Evolutionary conservation across 2,329 filamentous ascomycete genomes (phyloP), one percentile per base, ranked within the genome.

Genomic region (Aspergillus neotritici): DNA sequence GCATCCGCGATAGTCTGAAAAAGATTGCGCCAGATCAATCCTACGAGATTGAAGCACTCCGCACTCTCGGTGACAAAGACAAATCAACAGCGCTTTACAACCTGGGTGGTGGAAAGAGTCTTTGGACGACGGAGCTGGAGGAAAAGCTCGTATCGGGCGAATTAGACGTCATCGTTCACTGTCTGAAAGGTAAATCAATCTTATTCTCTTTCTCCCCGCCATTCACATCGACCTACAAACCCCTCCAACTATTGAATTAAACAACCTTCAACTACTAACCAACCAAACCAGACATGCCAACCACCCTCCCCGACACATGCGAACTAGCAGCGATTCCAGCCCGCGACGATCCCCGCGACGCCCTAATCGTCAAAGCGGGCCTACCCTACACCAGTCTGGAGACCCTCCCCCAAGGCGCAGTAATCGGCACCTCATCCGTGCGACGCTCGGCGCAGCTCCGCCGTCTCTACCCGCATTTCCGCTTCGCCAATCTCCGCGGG

Each of bases 91-190:
- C 88, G 4, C 77, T 95, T 45, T 87, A 91, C 66, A 84, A 86
- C 57, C 83, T 94, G n/a, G n/a, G n/a, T 64, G 47, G 39, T 4
- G 47, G 34, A 3, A 49, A 49, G 43, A 47, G 17, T 16, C 30
- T 49, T 5, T 96, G 90, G 90, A 95, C 90, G 5, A 80, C 85
- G 50, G 89, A 95, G 70, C 74, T 96, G 36, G 90, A 96, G 68
- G 83, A 80, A 7, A 75, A 80, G 59, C 75, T 94, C 31, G 69
- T 79, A 35, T 74, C 78, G 30, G 74, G 77, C 44, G 74, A 84
- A 53, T 64, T 94, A 49, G 86, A 94, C 68, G 65, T 91, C 37
- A 82, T 94, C 47, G 84, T 94, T 54, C 89, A 96, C 70, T 87
- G 81, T 53, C 73, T 94, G 64, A 96, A 96, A 74, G 47, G 47